These are phyloP conservation scores for Xylariales sp. DNA, from an alignment of 2,329 filamentous ascomycete species.

Conservation along the genomic window DNA sequence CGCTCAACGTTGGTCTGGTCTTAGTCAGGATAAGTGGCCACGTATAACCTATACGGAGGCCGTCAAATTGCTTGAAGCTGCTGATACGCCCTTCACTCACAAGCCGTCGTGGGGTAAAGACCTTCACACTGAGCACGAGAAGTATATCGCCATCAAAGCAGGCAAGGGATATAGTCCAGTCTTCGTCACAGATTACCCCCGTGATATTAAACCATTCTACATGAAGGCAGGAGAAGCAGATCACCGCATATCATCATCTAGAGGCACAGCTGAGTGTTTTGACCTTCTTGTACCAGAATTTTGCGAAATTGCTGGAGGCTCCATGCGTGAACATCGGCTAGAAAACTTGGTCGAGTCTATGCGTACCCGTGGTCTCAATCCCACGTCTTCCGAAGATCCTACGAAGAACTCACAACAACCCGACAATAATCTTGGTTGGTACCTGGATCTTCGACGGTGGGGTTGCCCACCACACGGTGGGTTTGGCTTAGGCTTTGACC, in stretches of 20 bases:
- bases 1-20: constrained; percentile 76
- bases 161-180: constrained; percentile 71
- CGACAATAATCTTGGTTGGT: constrained; percentile 75
- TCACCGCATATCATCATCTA: constrained; percentile 35
- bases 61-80: constrained; percentile 73
- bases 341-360: constrained; percentile 76
- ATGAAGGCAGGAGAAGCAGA: constrained; percentile 61
- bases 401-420: constrained; percentile 44
- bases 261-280: constrained; percentile 83
- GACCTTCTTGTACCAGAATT: constrained; percentile 88
- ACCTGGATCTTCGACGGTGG: constrained; percentile 87
- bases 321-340: constrained; percentile 86
- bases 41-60: constrained; percentile 86
- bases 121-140: constrained; percentile 92
- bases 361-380: constrained; percentile 72
- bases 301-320: constrained; percentile 89
- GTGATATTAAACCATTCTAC: constrained; percentile 90
- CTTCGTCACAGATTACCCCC: constrained; percentile 95
- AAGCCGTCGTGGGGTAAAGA: constrained; percentile 77
- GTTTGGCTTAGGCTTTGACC: constrained; percentile 90
- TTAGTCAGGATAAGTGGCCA: constrained; percentile 74
- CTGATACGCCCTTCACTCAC: constrained; percentile 73
- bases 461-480: constrained; percentile 93
- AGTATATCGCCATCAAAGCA: constrained; percentile 76
- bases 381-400: constrained; percentile 44